Evolutionary conservation across 1,139 yeast species (phyloP), one percentile per base, ranked within the genome.

Genomic region (Debaryomyces robertsiae): DNA sequence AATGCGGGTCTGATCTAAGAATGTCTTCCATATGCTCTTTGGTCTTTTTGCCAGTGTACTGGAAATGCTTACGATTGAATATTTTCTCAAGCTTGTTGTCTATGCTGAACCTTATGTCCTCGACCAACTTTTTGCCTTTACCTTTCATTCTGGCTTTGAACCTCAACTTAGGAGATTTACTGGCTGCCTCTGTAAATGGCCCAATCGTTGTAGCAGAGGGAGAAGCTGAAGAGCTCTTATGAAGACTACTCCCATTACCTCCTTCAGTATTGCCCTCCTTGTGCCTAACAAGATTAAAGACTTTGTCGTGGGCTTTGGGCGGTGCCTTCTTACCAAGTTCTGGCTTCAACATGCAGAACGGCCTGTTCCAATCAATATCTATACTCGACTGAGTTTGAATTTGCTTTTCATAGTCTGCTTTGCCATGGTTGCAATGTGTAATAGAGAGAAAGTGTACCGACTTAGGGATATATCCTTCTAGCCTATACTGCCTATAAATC

Each of bases 401-500:
- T 2, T 62, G 64, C 35, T 75, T 66, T 35, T 71, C 77, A 55
- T 71, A 75, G 39, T 73, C 75, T 3, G 73, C 65, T n/a, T 57
- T 57, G 0, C 91, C 91, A 11, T 65, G 62, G 22, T 69, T 59
- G 55, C 91, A 84, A 49, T 77, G 82, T 0, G 77, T 66, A 11
- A 84, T 52, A 1, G 76, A 60, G 7, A 82, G 57, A 46, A 70
- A 73, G 45, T 74, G 81, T 41, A 70, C 61, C 23, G 76, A 57
- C 1, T 70, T 69, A 0, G 74, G 73, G 5, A 61, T 55, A 4
- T 65, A 47, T 3, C 73, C 64, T 31, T 67, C 62, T 24, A 79
- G 52, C 27, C 70, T 73, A 48, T 75, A 77, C 28, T 76, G 74
- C 32, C 84, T 66, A 38, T 75, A 74, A 3, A 83, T 63, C 45